Evolutionary conservation across 257 asterid species (phyloP).

Genomic region (Capsicum pubescens): DNA sequence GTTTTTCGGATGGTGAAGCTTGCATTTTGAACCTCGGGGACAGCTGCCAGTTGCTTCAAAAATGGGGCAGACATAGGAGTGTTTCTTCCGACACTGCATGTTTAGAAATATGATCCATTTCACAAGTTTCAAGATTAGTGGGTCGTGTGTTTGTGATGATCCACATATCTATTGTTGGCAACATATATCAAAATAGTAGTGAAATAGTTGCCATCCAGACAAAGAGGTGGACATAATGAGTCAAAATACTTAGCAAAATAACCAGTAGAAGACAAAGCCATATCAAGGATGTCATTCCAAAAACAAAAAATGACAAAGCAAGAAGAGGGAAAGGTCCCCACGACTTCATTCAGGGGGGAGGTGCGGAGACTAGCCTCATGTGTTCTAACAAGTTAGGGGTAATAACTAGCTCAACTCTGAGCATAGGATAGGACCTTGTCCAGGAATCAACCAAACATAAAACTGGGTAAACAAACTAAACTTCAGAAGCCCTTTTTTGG

Average conservation of each 20-base stretch:
- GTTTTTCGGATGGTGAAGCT: constrained; percentile 93
- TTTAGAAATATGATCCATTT: constrained; percentile 54
- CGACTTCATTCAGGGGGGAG: not conserved
- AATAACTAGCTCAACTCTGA: not conserved
- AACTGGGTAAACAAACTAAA: not conserved
- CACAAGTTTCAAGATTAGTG: constrained; percentile 57
- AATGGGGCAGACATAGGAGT: constrained; percentile 78
- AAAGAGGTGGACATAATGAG: constrained; percentile 18
- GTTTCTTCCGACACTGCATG: constrained; percentile 98
- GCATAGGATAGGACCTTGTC: not conserved
- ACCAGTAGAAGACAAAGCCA: not conserved
- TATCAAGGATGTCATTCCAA: constrained; percentile 12
- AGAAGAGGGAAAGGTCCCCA: not conserved
- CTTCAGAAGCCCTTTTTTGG: not conserved
- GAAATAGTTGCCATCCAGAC: not conserved
- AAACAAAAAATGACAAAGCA: not conserved
- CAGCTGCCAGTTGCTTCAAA: constrained; percentile 83
- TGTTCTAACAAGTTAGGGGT: constrained; percentile 1
- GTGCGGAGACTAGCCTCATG: constrained; percentile 12
- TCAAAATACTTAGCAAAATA: not conserved
- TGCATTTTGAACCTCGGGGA: constrained; percentile 72
- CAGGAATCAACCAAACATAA: not conserved
- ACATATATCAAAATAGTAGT: not conserved
- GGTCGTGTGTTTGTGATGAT: constrained; percentile 44
- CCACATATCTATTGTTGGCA: constrained; percentile 15